Conservation (phyloP, 2,329 filamentous ascomycete genomes). For the Botrytis galanthina region DNA sequence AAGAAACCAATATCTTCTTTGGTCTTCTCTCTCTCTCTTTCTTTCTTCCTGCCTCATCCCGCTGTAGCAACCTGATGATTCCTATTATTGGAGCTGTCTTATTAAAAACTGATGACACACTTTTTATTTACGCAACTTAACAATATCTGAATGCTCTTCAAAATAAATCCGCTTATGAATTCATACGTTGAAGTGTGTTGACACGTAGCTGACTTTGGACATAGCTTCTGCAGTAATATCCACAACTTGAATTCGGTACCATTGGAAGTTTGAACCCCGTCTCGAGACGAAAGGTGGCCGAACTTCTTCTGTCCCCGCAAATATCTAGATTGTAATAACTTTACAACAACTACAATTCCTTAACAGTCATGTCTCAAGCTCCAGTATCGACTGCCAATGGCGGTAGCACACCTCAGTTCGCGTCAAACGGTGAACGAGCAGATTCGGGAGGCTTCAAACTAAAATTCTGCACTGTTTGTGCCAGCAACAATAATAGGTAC, state of each 20-base stretch:
- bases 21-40: not conserved
- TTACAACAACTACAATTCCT: not conserved
- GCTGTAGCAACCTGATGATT: constrained; percentile 27
- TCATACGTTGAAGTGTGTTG: not conserved
- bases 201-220: constrained; percentile 16
- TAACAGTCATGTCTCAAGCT: constrained; percentile 19
- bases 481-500: constrained; percentile 94
- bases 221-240: constrained; percentile 10
- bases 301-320: not conserved
- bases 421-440: constrained; percentile 29
- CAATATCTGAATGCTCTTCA: constrained; percentile 28
- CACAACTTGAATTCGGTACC: constrained; percentile 2
- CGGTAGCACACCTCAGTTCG: constrained; percentile 17
- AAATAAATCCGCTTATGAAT: not conserved
- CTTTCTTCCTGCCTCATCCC: not conserved
- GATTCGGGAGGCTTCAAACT: constrained; percentile 68
- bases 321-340: not conserved
- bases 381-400: constrained; percentile 26
- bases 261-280: constrained; percentile 3
- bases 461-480: constrained; percentile 98
- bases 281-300: not conserved
- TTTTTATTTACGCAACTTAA: constrained; percentile 28
- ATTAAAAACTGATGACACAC: constrained; percentile 30
- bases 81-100: constrained; percentile 33
- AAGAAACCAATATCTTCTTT: not conserved